Evolutionary conservation across 108 stramenopile genomes (phyloP).

Genomic region (Pelagomonas calceolata): DNA sequence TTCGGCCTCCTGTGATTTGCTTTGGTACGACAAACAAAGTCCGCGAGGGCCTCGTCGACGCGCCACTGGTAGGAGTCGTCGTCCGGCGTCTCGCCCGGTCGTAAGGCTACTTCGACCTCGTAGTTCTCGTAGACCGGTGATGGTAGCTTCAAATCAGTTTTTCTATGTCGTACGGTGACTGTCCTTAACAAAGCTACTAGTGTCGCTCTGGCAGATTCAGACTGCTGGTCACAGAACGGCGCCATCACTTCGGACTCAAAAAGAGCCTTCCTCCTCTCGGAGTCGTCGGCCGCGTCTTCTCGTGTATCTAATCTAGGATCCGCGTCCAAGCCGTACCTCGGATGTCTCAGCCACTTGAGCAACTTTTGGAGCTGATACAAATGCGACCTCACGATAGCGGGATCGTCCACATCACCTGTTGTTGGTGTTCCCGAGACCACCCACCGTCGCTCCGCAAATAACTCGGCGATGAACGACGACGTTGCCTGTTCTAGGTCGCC

Average conservation of each 20-base stretch:
- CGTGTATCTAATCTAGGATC: not conserved
- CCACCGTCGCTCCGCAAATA: constrained; percentile 64
- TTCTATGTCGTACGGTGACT: constrained; percentile 48
- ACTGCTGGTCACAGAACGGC: not conserved
- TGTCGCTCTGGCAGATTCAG: not conserved
- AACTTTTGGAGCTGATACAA: constrained; percentile 45
- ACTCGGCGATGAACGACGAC: constrained; percentile 37
- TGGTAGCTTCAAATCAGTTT: constrained; percentile 45
- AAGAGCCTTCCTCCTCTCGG: no score
- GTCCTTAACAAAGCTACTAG: not conserved
- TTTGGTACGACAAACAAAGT: constrained; percentile 22
- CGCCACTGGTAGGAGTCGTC: constrained; percentile 32
- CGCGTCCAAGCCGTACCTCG: not conserved
- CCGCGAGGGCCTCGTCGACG: constrained; percentile 37
- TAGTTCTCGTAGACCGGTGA: constrained; percentile 39
- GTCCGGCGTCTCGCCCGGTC: constrained; percentile 8
- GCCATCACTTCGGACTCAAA: not conserved
- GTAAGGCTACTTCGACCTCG: constrained; percentile 20
- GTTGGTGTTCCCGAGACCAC: constrained; percentile 66
- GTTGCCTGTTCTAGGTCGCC: constrained; percentile 18
- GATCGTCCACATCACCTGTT: constrained; percentile 41
- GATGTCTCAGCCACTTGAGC: constrained; percentile 3
- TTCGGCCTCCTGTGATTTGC: constrained; percentile 19
- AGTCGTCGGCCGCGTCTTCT: not conserved
- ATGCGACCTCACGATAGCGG: constrained; percentile 21